Conservation (phyloP, 768 basidiomycete genomes). For the Vishniacozyma victoriae region DNA sequence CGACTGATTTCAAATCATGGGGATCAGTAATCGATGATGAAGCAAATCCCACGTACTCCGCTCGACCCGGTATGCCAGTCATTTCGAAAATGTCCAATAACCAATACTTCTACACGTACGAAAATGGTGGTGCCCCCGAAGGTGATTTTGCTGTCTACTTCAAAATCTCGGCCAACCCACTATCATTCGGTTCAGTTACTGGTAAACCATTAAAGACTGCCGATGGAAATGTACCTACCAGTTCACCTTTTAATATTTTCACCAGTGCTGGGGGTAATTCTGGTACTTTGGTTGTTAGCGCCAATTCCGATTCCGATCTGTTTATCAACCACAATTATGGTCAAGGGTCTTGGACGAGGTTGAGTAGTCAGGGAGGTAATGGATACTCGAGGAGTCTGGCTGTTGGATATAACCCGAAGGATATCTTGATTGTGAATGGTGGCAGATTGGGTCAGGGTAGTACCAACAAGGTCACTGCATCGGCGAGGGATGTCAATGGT, state of each 20-base stretch:
- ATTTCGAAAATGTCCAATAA: constrained; percentile 10
- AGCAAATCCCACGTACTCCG: constrained; percentile 6
- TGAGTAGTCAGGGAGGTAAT: constrained; percentile 3
- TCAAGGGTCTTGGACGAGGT: constrained; percentile 5
- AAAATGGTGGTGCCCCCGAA: constrained; percentile 16
- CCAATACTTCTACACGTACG: constrained; percentile 22
- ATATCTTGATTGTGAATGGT: constrained; percentile 10
- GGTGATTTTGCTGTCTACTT: constrained; percentile 21
- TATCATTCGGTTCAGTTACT: constrained; percentile 7
- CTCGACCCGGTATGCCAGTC: constrained; percentile 21
- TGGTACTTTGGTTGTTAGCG: constrained; percentile 18
- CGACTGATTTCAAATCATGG: constrained; percentile 16
- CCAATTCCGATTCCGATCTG: constrained; percentile 8
- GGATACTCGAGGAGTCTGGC: constrained; percentile 7
- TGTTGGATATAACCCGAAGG: constrained; percentile 6
- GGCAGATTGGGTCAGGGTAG: constrained; percentile 1
- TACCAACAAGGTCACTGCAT: neutral
- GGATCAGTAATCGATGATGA: constrained; percentile 17
- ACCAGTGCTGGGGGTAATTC: constrained; percentile 9
- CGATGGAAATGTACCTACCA: constrained; percentile 10
- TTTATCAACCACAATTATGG: constrained; percentile 13
- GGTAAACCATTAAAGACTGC: constrained; percentile 4
- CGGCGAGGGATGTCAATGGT: neutral
- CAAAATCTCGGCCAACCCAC: constrained; percentile 17
- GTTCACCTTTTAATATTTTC: constrained; percentile 17